Conservation (phyloP, 495 filamentous ascomycete genomes). For the Clohesyomyces aquaticus region DNA sequence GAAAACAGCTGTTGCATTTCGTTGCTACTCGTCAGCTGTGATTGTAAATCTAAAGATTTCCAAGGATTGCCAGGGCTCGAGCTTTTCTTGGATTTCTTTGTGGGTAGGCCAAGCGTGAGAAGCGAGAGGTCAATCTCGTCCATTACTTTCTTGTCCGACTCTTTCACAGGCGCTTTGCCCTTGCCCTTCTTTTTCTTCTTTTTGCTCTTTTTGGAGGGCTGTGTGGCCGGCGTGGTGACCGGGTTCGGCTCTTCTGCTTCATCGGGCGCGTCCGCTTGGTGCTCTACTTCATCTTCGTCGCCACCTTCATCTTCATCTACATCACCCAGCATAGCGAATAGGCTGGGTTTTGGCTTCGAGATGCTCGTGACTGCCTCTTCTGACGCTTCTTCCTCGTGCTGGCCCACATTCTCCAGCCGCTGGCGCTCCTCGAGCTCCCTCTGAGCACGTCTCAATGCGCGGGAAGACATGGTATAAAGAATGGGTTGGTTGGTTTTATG, state of each 20-base stretch:
- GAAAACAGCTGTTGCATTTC: constrained; percentile 53
- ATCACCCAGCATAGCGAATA: constrained; percentile 36
- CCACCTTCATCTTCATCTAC: constrained; percentile 46
- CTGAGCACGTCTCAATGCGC: constrained; percentile 77
- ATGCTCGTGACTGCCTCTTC: constrained; percentile 41
- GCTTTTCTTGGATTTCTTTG: constrained; percentile 40
- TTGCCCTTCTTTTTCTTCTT: constrained; percentile 55
- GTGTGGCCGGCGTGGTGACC: neutral
- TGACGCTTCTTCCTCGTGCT: constrained; percentile 42
- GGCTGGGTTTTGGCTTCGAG: constrained; percentile 27
- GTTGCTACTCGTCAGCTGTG: constrained; percentile 36
- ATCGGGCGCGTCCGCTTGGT: neutral
- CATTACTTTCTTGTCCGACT: too few relatives aligned
- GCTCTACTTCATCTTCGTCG: constrained; percentile 38
- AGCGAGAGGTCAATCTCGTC: constrained; percentile 88
- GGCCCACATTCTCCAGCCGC: constrained; percentile 63
- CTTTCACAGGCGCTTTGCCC: constrained; percentile 51
- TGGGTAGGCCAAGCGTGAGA: constrained; percentile 58
- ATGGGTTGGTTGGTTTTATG: neutral
- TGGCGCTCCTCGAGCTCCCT: constrained; percentile 52
- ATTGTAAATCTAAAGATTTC: too few relatives aligned
- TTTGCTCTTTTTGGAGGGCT: constrained; percentile 35
- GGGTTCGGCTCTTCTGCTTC: neutral
- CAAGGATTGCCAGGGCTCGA: constrained; percentile 41
- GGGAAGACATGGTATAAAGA: constrained; percentile 65